A percentile compares a stretch with the other conserved stretches of the same genome.
phyloP scores from a whole-genome alignment of 805 yeast genomes.

The Nakazawaea molendinolei region DNA sequence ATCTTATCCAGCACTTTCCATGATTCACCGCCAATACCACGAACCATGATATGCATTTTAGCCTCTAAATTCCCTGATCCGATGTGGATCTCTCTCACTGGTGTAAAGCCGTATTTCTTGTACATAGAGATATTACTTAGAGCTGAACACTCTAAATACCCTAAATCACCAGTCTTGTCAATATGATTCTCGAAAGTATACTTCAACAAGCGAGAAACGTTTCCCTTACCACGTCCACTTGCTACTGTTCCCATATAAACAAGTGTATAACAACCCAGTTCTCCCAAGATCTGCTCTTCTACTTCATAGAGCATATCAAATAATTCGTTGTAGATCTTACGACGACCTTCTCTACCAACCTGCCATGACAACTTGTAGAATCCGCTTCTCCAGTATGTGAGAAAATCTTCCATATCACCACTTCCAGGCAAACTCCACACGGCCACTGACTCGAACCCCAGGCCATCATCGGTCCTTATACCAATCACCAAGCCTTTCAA shows the following conservation, averaged over 20 bases:
- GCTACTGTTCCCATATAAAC: constrained; percentile 29
- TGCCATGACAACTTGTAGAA: constrained; percentile 43
- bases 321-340: constrained; percentile 41
- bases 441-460: constrained; percentile 44
- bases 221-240: constrained; percentile 40
- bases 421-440: constrained; percentile 46
- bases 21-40: constrained; percentile 25
- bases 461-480: constrained; percentile 33
- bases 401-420: constrained; percentile 32
- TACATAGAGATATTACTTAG: constrained; percentile 36
- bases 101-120: constrained; percentile 33
- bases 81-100: constrained; percentile 32
- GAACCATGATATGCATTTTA: constrained; percentile 30
- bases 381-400: constrained; percentile 44
- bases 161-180: constrained; percentile 26
- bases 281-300: constrained; percentile 32
- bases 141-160: constrained; percentile 37
- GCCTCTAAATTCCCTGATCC: constrained; percentile 23
- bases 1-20: constrained; percentile 22
- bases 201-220: constrained; percentile 32
- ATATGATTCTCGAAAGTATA: constrained; percentile 34
- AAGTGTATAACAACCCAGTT: constrained; percentile 27
- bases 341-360: constrained; percentile 39
- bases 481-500: constrained; percentile 43
- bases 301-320: constrained; percentile 45